phyloP scores from a whole-genome alignment of 2,329 filamentous ascomycete species.

The Phoma herbarum region DNA sequence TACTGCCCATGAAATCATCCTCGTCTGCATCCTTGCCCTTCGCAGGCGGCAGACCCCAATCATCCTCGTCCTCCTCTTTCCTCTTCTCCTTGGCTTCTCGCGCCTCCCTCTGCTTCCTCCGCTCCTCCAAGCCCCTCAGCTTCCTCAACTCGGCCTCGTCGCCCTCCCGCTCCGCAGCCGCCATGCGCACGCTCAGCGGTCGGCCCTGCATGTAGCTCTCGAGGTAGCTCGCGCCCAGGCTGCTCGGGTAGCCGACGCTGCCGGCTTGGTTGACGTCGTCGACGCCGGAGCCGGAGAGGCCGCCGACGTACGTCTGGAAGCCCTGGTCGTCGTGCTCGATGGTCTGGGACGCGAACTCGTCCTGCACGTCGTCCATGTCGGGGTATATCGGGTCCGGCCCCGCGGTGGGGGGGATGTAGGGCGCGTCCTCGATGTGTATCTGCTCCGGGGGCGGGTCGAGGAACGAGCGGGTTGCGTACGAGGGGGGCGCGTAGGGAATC shows the following conservation, averaged over 20 bases:
- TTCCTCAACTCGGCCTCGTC: constrained; percentile 6
- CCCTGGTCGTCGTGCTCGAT: constrained; percentile 25
- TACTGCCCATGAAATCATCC: constrained; percentile 44
- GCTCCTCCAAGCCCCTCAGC: constrained; percentile 16
- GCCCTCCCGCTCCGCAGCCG: constrained; percentile 44
- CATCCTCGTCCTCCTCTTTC: constrained; percentile 15
- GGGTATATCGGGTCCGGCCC: constrained; percentile 34
- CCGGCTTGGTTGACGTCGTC: constrained; percentile 48
- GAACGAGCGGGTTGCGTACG: constrained; percentile 36
- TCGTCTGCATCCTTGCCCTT: constrained; percentile 25
- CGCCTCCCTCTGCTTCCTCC: constrained; percentile 16
- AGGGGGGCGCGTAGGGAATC: constrained; percentile 17
- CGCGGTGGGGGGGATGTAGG: constrained; percentile 22
- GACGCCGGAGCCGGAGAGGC: constrained; percentile 43
- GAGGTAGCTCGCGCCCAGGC: constrained; percentile 49
- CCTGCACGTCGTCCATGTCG: constrained; percentile 22
- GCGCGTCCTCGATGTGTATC: constrained; percentile 21
- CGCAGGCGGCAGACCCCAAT: neutral
- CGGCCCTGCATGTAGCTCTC: constrained; percentile 51
- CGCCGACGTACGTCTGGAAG: constrained; percentile 50
- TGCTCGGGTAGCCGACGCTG: constrained; percentile 47
- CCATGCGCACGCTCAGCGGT: constrained; percentile 48
- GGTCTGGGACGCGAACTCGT: neutral
- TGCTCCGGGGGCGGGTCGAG: constrained; percentile 38
- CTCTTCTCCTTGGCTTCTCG: constrained; percentile 12